Percentiles rank a stretch among this genome's conserved stretches.
phyloP scores from a whole-genome alignment of 164 flowering plant species.

The Aristolochia contorta region DNA sequence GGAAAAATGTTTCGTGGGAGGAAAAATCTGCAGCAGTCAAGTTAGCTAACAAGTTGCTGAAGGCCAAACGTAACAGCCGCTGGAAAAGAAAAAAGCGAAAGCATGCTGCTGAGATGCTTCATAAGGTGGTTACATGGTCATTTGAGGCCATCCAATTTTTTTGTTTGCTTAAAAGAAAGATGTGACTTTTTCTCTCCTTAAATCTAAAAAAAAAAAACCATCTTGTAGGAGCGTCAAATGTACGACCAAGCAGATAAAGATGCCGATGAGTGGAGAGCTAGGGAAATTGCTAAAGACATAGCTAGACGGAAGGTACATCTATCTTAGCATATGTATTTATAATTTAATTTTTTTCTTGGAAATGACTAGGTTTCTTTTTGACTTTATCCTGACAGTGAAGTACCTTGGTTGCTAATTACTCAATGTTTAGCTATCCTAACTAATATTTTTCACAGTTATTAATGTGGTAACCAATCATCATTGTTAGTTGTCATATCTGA shows the following conservation, averaged over 20 bases:
- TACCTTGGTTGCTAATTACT: not conserved
- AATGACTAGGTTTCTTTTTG: not conserved
- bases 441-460: too few species aligned
- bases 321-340: not conserved
- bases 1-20: slow-evolving; percentile 65
- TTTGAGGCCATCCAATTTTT: not conserved
- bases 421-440: too few species aligned
- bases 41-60: slow-evolving; percentile 43
- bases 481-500: too few species aligned
- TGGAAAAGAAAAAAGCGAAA: slow-evolving; percentile 86
- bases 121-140: slow-evolving; percentile 35
- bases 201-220: not conserved
- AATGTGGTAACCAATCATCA: too few species aligned
- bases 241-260: slow-evolving; percentile 69
- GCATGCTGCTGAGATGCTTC: slow-evolving; percentile 44
- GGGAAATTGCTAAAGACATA: slow-evolving; percentile 90
- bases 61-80: slow-evolving; percentile 58
- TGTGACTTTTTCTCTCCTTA: not conserved
- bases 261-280: slow-evolving; percentile 98
- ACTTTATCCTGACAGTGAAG: not conserved
- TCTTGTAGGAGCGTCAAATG: slow-evolving; percentile 48
- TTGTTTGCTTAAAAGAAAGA: not conserved
- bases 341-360: not conserved
- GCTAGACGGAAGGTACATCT: slow-evolving; percentile 62
- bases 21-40: slow-evolving; percentile 64